A percentile compares a stretch with the other conserved stretches of the same genome.
phyloP scores from a whole-genome alignment of 1,284 basidiomycete genomes.

The Moesziomyces parantarcticus region DNA sequence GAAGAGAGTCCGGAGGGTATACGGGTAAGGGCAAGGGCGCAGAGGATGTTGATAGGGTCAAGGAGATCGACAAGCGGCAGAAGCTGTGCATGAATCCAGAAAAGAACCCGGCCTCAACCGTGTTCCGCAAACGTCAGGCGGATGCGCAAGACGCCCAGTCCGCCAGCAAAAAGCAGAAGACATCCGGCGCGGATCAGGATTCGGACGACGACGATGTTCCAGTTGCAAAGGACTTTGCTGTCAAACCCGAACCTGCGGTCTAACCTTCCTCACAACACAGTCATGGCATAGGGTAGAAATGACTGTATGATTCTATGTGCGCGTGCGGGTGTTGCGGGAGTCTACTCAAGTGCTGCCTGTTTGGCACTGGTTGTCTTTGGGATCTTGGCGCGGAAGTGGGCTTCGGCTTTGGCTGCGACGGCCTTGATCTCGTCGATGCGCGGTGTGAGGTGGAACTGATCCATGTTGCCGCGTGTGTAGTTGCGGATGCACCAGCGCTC shows the following conservation, averaged over 20 bases:
- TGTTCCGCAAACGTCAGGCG: constrained; percentile 15
- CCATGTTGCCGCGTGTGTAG: constrained; percentile 37
- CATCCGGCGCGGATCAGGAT: constrained; percentile 14
- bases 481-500: constrained; percentile 48
- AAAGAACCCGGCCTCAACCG: constrained; percentile 13
- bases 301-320: neutral
- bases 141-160: constrained; percentile 8
- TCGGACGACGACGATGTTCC: constrained; percentile 40
- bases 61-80: constrained; percentile 48
- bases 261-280: neutral
- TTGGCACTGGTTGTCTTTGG: constrained; percentile 30
- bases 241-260: constrained; percentile 18
- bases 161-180: constrained; percentile 1
- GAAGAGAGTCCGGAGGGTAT: constrained; percentile 23
- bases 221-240: constrained; percentile 11
- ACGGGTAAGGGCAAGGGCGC: constrained; percentile 26
- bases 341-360: constrained; percentile 23
- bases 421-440: constrained; percentile 30
- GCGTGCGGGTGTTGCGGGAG: neutral
- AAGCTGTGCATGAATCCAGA: constrained; percentile 43
- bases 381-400: constrained; percentile 24
- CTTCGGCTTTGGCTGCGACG: constrained; percentile 27
- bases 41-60: constrained; percentile 49
- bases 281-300: neutral
- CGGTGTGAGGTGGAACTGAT: constrained; percentile 20